These are phyloP conservation scores for Agapanthus africanus DNA, from an alignment of 106 monocot species.

Conservation along the genomic window DNA sequence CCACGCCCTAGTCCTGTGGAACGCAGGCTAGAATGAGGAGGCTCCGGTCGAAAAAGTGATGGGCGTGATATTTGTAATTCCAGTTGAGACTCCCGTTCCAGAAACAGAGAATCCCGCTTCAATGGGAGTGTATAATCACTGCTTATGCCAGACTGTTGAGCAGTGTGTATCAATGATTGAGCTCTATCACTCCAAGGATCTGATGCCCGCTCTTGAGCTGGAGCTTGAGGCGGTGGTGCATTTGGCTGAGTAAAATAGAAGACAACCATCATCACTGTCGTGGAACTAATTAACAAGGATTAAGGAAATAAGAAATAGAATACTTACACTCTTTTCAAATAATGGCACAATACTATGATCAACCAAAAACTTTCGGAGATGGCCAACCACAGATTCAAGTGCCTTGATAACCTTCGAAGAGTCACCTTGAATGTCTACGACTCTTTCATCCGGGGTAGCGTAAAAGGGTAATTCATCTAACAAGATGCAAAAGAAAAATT, in stretches of 20 bases:
- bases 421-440: constrained; percentile 82
- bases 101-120: constrained; percentile 49
- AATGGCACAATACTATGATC: constrained; percentile 81
- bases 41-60: constrained; percentile 74
- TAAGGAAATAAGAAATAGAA: background rate
- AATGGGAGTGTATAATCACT: constrained; percentile 43
- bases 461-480: constrained; percentile 69
- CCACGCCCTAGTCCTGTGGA: constrained; percentile 42
- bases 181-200: constrained; percentile 44
- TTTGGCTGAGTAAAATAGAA: constrained; percentile 12
- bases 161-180: constrained; percentile 18
- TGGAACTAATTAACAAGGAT: background rate
- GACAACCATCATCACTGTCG: background rate
- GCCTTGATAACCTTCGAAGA: constrained; percentile 69
- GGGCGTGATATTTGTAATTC: constrained; percentile 45
- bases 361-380: constrained; percentile 87
- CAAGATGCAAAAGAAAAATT: constrained; percentile 1
- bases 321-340: constrained; percentile 75
- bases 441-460: constrained; percentile 56
- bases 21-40: constrained; percentile 49
- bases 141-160: constrained; percentile 25
- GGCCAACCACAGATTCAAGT: constrained; percentile 56
- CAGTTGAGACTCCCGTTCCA: constrained; percentile 48
- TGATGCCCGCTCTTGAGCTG: constrained; percentile 33
- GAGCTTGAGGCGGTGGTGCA: constrained; percentile 25